Conservation (phyloP, 768 basidiomycete genomes). For the Serendipita indica region DNA sequence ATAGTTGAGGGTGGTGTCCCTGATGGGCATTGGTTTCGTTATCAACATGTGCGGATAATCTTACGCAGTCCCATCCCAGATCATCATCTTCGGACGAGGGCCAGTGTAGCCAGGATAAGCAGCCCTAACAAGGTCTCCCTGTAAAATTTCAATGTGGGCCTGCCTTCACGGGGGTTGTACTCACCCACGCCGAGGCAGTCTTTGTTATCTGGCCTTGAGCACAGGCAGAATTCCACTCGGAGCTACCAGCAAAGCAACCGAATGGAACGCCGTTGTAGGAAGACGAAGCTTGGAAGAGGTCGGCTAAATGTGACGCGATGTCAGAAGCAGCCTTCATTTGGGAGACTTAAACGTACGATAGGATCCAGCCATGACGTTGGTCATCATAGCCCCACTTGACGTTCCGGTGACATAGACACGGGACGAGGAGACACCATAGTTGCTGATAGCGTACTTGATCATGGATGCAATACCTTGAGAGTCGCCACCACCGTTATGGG, state of each 20-base stretch:
- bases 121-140: conserved; percentile 32
- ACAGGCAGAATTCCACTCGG: conserved; percentile 35
- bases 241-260: conserved; percentile 37
- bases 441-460: conserved; percentile 35
- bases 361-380: conserved; percentile 37
- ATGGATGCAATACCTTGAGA: conserved; percentile 36
- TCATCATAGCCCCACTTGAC: conserved; percentile 47
- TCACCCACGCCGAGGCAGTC: conserved; percentile 33
- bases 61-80: conserved; percentile 39
- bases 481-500: conserved; percentile 41
- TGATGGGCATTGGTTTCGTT: no score
- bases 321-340: neutral
- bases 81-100: conserved; percentile 33
- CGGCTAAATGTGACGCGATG: conserved; percentile 17
- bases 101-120: conserved; percentile 43
- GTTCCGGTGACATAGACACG: conserved; percentile 38
- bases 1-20: conserved; percentile 37
- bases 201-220: conserved; percentile 29
- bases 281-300: conserved; percentile 35
- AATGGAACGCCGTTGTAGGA: conserved; percentile 40
- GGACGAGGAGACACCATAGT: conserved; percentile 31
- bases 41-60: no score
- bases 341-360: conserved; percentile 23
- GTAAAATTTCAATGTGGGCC: neutral
- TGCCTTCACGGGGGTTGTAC: neutral